Conservation (phyloP, 2,329 filamentous ascomycete genomes). For the Ceratocystiopsis minuta region DNA sequence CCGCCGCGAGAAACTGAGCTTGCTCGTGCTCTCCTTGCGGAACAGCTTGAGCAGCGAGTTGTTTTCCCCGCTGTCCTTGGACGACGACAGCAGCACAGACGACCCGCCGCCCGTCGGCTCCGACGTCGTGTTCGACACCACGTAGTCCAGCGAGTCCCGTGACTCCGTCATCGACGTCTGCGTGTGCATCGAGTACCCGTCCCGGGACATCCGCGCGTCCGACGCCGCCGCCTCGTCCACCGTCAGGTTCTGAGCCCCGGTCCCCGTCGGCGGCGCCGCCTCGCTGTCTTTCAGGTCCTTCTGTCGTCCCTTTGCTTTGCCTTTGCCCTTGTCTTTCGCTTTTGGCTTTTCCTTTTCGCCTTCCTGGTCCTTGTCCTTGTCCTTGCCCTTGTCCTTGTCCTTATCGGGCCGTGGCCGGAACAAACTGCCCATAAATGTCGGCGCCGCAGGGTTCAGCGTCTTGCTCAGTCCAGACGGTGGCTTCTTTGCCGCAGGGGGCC, state of each 20-base stretch:
- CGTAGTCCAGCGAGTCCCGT: constrained; percentile 38
- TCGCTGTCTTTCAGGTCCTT: background rate
- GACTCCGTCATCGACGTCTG: constrained; percentile 42
- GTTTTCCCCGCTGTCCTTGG: constrained; percentile 21
- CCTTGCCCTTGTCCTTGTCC: constrained; percentile 15
- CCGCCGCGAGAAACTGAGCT: constrained; percentile 43
- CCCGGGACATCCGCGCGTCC: constrained; percentile 36
- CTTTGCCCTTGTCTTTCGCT: constrained; percentile 16
- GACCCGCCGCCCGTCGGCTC: constrained; percentile 24
- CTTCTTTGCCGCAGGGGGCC: constrained; percentile 30
- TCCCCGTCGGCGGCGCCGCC: constrained; percentile 15
- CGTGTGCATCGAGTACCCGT: constrained; percentile 38
- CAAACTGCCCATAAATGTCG: constrained; percentile 65
- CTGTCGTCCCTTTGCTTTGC: constrained; percentile 14
- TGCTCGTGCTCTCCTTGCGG: constrained; percentile 46
- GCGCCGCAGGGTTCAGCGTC: constrained; percentile 72
- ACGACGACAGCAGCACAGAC: constrained; percentile 20
- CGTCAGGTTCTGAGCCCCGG: constrained; percentile 21
- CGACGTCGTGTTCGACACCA: constrained; percentile 37
- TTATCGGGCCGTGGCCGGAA: constrained; percentile 26
- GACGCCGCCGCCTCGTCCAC: constrained; percentile 27
- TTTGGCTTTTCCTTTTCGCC: constrained; percentile 18
- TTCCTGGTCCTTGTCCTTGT: constrained; percentile 21
- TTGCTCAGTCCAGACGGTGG: constrained; percentile 14
- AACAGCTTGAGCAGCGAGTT: constrained; percentile 47